Percentiles rank a stretch among this genome's conserved stretches.
Evolutionary conservation across 2,329 filamentous ascomycete species (phyloP).

Genomic region (Microcyclosporella mali): DNA sequence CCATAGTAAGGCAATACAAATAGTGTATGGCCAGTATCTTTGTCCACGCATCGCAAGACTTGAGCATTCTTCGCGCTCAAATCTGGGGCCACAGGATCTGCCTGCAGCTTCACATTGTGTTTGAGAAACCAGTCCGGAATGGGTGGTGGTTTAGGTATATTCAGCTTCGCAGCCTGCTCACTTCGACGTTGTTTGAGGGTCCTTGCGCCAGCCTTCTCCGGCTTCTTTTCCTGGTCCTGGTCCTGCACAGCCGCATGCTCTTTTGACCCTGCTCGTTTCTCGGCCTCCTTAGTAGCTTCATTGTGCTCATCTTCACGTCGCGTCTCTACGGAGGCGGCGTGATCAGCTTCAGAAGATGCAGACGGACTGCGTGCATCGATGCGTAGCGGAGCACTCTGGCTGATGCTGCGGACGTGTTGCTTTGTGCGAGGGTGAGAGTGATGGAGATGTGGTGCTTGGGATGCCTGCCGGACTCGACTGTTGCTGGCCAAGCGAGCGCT

Average conservation of each 20-base stretch:
- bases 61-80: constrained; percentile 13
- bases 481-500: constrained; percentile 26
- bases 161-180: constrained; percentile 1
- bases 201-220: constrained; percentile 13
- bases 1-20: constrained; percentile 27
- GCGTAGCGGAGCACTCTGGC: constrained; percentile 3
- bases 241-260: constrained; percentile 6
- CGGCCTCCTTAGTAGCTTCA: background rate
- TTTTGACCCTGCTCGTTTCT: constrained; percentile 8
- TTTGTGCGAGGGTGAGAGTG: background rate
- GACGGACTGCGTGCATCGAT: constrained; percentile 17
- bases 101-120: constrained; percentile 30
- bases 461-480: constrained; percentile 17
- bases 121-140: constrained; percentile 35
- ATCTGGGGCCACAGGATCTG: constrained; percentile 11
- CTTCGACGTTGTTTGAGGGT: constrained; percentile 2
- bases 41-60: constrained; percentile 26
- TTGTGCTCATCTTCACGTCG: background rate
- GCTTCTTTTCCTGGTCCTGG: constrained; percentile 15
- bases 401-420: too few relatives aligned
- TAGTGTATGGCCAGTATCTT: constrained; percentile 27
- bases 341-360: constrained; percentile 16
- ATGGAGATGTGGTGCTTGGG: constrained; percentile 11
- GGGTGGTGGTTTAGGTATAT: constrained; percentile 27
- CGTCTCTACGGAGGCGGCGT: constrained; percentile 12